A percentile compares a stretch with the other conserved stretches of the same genome.
These are phyloP conservation scores for Colletotrichum abscissum DNA, from an alignment of 2,329 filamentous ascomycete genomes.

Conservation along the genomic window DNA sequence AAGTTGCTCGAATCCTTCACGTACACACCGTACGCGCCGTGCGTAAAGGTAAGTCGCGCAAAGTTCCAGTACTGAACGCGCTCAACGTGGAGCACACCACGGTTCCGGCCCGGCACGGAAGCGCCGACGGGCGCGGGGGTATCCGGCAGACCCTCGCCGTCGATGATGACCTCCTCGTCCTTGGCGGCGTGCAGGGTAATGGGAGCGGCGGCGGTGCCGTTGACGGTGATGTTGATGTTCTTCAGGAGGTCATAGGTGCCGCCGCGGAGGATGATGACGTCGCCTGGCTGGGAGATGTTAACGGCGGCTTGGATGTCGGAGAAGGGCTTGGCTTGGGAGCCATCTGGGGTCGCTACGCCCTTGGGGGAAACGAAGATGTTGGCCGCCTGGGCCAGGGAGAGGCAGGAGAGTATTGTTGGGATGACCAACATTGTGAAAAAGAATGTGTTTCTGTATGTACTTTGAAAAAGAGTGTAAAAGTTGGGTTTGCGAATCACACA, in stretches of 20 bases:
- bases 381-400: constrained; percentile 38
- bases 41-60: constrained; percentile 48
- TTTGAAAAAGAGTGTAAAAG: constrained; percentile 22
- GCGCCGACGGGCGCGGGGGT: constrained; percentile 55
- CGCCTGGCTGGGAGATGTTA: constrained; percentile 55
- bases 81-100: constrained; percentile 60
- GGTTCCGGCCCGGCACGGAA: constrained; percentile 50
- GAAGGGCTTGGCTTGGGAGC: constrained; percentile 52
- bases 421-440: constrained; percentile 11
- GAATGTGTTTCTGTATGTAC: neutral
- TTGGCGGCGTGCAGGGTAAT: constrained; percentile 56
- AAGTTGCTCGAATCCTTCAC: constrained; percentile 48
- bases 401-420: constrained; percentile 13
- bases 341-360: constrained; percentile 50
- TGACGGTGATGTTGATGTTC: constrained; percentile 59
- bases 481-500: neutral
- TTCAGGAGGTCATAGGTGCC: constrained; percentile 53
- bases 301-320: constrained; percentile 59
- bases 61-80: constrained; percentile 47
- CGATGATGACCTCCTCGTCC: constrained; percentile 55
- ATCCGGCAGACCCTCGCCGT: constrained; percentile 53
- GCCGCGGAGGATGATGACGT: constrained; percentile 48
- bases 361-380: constrained; percentile 58
- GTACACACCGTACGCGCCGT: constrained; percentile 50
- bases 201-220: constrained; percentile 51